Percentiles rank a stretch among this genome's conserved stretches.
These are phyloP conservation scores for Fragaria nilgerrensis DNA, from an alignment of 306 rosid species.

Conservation along the genomic window DNA sequence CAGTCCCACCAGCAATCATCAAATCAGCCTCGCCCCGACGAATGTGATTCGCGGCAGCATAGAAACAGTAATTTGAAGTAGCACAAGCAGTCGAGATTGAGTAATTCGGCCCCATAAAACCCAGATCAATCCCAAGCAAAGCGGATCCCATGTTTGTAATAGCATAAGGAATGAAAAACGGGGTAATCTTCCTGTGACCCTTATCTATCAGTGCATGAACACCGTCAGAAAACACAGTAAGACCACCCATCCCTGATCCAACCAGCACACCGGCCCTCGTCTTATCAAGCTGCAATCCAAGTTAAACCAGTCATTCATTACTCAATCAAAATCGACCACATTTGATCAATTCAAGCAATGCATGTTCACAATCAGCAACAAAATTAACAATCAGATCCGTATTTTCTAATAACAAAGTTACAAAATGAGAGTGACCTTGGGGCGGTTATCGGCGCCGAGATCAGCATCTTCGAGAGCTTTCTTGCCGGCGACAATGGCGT, in stretches of 20 bases:
- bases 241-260: slow-evolving; percentile 98
- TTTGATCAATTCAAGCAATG: not conserved
- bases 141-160: slow-evolving; percentile 98
- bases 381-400: slow-evolving; percentile 11
- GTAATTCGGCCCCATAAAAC: slow-evolving; percentile 95
- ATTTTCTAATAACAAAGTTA: not conserved
- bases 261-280: slow-evolving; percentile 85
- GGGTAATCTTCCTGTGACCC: slow-evolving; percentile 84
- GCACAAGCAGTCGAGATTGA: slow-evolving; percentile 99
- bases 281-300: slow-evolving; percentile 65
- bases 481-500: slow-evolving; percentile 93
- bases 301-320: not conserved
- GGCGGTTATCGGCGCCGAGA: slow-evolving; percentile 57
- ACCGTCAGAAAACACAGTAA: slow-evolving; percentile 82
- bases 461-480: slow-evolving; percentile 80
- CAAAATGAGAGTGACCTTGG: slow-evolving; percentile 43
- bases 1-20: slow-evolving; percentile 98
- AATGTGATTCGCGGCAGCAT: slow-evolving; percentile 94
- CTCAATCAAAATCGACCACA: not conserved
- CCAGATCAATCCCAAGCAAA: slow-evolving; percentile 85
- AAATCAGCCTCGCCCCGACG: slow-evolving; percentile 99
- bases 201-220: slow-evolving; percentile 77
- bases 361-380: slow-evolving; percentile 5
- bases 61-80: slow-evolving; percentile 92
- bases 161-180: slow-evolving; percentile 92